Evolutionary conservation across 169 alveolate genomes (phyloP).

Genomic region (Babesia bigemina): DNA sequence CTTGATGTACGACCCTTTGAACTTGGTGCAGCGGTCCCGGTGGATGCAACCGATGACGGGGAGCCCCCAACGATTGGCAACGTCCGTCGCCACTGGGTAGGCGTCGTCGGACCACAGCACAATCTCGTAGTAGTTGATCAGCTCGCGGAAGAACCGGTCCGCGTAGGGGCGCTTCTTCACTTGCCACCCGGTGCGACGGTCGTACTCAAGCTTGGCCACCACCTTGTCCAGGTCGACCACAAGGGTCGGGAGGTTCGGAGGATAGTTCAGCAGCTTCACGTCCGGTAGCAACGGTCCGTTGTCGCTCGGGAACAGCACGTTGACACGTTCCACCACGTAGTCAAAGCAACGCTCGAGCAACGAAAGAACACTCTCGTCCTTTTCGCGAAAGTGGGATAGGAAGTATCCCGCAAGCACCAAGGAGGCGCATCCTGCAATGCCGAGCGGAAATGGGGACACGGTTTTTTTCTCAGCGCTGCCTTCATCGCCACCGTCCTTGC

Average conservation of each 20-base stretch:
- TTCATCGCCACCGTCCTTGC: neutral
- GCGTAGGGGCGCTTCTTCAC: constrained; percentile 91
- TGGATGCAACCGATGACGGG: constrained; percentile 89
- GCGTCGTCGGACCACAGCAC: constrained; percentile 92
- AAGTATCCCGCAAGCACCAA: constrained; percentile 37
- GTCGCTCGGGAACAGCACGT: constrained; percentile 67
- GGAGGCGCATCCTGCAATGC: constrained; percentile 51
- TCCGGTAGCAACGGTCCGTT: constrained; percentile 88
- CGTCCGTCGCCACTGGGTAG: constrained; percentile 88
- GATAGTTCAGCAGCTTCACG: constrained; percentile 83
- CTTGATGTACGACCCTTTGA: constrained; percentile 75
- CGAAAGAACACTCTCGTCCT: constrained; percentile 22
- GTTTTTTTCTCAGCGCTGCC: neutral
- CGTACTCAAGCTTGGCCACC: constrained; percentile 84
- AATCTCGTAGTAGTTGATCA: constrained; percentile 88
- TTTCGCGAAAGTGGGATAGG: constrained; percentile 21
- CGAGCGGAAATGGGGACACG: constrained; percentile 19
- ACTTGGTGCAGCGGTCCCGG: constrained; percentile 82
- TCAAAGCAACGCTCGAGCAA: constrained; percentile 37
- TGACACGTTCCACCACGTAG: constrained; percentile 35
- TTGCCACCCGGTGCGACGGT: constrained; percentile 87
- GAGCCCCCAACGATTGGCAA: constrained; percentile 85
- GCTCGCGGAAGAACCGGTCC: constrained; percentile 84
- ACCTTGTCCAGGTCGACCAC: constrained; percentile 87
- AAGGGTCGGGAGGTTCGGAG: constrained; percentile 88